Percentiles rank a stretch among this genome's conserved stretches.
phyloP scores from a whole-genome alignment of 2,329 filamentous ascomycete genomes.

The Xylaria sp. region DNA sequence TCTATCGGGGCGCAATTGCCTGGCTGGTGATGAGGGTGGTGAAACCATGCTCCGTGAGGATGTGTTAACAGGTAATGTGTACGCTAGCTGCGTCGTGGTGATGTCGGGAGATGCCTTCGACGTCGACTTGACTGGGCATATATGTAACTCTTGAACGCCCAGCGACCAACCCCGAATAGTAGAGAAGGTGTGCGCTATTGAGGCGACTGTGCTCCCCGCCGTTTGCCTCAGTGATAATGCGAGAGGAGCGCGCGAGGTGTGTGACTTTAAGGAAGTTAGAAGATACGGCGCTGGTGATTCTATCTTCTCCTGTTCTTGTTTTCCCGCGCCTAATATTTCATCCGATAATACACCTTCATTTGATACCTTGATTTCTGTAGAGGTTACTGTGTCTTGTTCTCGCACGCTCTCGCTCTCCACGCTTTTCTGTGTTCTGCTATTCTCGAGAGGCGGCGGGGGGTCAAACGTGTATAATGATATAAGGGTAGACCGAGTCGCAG shows the following conservation, averaged over 20 bases:
- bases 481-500: conserved; percentile 78
- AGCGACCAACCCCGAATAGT: conserved; percentile 86
- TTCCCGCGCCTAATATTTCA: conserved; percentile 1
- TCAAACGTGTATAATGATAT: conserved; percentile 81
- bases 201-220: conserved; percentile 74
- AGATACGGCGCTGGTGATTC: conserved; percentile 62
- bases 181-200: conserved; percentile 86
- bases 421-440: conserved; percentile 22
- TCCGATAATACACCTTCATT: conserved; percentile 14
- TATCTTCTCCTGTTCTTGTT: not conserved
- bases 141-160: conserved; percentile 88
- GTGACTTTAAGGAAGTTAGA: conserved; percentile 82
- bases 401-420: conserved; percentile 16
- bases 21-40: conserved; percentile 44
- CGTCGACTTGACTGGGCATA: conserved; percentile 55
- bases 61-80: conserved; percentile 51
- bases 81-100: conserved; percentile 55
- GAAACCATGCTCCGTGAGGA: conserved; percentile 36
- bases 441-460: conserved; percentile 37
- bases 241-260: conserved; percentile 80
- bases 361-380: not conserved
- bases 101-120: conserved; percentile 49
- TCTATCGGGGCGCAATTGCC: conserved; percentile 1
- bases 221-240: conserved; percentile 84
- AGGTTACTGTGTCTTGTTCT: conserved; percentile 11